Base-by-base conservation (phyloP, 495 filamentous ascomycete species). In the Aspergillus kassunensis region DNA sequence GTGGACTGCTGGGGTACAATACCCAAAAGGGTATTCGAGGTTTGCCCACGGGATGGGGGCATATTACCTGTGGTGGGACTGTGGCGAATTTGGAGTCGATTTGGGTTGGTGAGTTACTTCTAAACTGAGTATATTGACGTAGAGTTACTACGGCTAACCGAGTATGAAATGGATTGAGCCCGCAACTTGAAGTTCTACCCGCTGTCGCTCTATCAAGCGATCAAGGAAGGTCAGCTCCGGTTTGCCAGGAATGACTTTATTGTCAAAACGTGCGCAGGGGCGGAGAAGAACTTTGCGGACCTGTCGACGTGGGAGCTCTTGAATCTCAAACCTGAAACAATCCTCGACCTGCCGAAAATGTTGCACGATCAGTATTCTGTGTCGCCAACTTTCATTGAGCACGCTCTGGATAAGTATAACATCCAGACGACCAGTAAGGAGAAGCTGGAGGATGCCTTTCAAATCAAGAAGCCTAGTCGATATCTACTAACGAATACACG, bases 151-250 rank as follows among this genome's bases (percentile, higher is more conserved):
- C n/a, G n/a, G n/a, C n/a, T n/a, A n/a, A n/a, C n/a, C n/a, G n/a
- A n/a, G n/a, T n/a, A n/a, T n/a, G n/a, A 29, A 15, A 44, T 21
- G 3, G 1, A 3, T 10, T 2, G 27, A 70, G 71, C 72, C 19
- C 70, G 74, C 10, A 79, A 75, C 33, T 56, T 78, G 23, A 78
- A 77, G 41, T 78, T 74, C 58, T 78, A 77, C 50, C 73, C 75
- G 0, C 58, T 74, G n/a, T 68, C 74, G 3, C 47, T 78, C 29
- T 49, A 49, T 2, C 51, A 56, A 20, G 73, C 75, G 3, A 73
- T 75, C n/a, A 58, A 64, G 30, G 47, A 52, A 3, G 58, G 64
- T 15, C 47, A 51, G 1, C 57, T 78, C 9, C 34, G 57, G 2
- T 70, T 69, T 57, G 50, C 73, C 16, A 45, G 54, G 11, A 43